A percentile compares a stretch with the other conserved stretches of the same genome.
Conservation (phyloP, 805 yeast species). For the Sugiyamaella mastotermitis region DNA sequence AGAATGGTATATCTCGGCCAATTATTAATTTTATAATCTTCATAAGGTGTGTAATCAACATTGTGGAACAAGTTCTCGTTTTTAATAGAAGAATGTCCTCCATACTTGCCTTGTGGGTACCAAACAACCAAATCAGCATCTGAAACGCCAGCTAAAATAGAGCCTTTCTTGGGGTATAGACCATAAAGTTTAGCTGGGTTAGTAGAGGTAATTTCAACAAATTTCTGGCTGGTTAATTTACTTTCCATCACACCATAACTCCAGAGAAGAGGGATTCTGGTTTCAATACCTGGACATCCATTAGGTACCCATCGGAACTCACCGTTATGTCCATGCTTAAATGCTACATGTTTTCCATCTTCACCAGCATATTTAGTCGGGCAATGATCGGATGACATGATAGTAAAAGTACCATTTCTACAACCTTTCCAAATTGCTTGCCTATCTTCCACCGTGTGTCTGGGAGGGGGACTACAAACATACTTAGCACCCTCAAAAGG, state of each 20-base stretch:
- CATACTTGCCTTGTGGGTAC: slow-evolving; percentile 30
- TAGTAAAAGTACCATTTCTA: too few relatives aligned
- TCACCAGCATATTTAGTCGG: too few relatives aligned
- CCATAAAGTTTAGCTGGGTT: slow-evolving; percentile 41
- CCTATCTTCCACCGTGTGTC: too few relatives aligned
- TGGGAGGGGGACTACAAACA: too few relatives aligned
- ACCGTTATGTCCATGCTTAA: too few relatives aligned
- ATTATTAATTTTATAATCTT: slow-evolving; percentile 27
- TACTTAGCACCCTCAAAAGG: too few relatives aligned
- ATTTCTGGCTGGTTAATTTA: slow-evolving; percentile 33
- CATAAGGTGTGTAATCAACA: slow-evolving; percentile 11
- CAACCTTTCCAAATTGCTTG: too few relatives aligned
- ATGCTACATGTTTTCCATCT: too few relatives aligned
- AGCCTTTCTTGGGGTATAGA: slow-evolving; percentile 33
- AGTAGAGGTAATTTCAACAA: slow-evolving; percentile 37
- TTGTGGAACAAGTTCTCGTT: slow-evolving; percentile 10
- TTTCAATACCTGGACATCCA: too few relatives aligned
- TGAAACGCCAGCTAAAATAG: slow-evolving; percentile 23
- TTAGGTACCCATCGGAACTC: too few relatives aligned
- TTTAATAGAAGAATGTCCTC: slow-evolving; percentile 20
- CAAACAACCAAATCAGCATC: slow-evolving; percentile 42
- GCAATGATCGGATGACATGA: too few relatives aligned
- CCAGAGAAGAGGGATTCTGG: slow-evolving; percentile 1
- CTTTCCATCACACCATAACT: slow-evolving; percentile 37
- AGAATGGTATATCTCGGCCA: too few relatives aligned